phyloP scores from a whole-genome alignment of 148 eudicot genomes.

The Polygonum aviculare region DNA sequence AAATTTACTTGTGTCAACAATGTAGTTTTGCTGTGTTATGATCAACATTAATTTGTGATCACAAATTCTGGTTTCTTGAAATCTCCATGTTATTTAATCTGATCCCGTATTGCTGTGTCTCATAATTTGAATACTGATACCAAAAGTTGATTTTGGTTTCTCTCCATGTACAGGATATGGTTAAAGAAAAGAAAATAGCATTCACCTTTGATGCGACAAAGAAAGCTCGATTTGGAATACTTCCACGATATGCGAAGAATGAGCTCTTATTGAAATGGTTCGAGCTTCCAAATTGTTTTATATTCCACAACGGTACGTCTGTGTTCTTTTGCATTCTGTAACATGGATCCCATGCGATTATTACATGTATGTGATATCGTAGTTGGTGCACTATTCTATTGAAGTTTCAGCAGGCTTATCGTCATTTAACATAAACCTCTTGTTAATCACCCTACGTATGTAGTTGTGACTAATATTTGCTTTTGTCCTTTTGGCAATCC shows the following conservation, averaged over 20 bases:
- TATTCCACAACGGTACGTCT: conserved; percentile 86
- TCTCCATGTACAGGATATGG: conserved; percentile 69
- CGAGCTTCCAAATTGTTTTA: conserved; percentile 96
- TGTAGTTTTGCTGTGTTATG: too few species aligned
- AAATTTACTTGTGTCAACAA: too few species aligned
- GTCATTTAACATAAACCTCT: not conserved
- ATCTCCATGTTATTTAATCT: not conserved
- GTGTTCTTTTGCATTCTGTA: not conserved
- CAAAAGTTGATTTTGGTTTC: not conserved
- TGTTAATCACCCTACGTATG: not conserved
- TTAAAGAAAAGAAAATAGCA: conserved; percentile 60
- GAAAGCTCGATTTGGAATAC: conserved; percentile 81
- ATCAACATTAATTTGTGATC: too few species aligned
- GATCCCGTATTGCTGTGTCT: not conserved
- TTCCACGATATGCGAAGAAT: conserved; percentile 87
- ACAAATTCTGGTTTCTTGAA: too few species aligned
- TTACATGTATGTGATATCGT: not conserved
- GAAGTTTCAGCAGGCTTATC: not conserved
- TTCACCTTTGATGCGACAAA: conserved; percentile 69
- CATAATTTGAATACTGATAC: not conserved
- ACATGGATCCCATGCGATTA: not conserved
- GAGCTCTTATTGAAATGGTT: conserved; percentile 90
- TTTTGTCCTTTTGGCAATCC: not conserved
- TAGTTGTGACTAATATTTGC: not conserved
- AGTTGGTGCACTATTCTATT: not conserved